Evolutionary conservation across 345 rosid genomes (phyloP), one percentile per base, ranked within the genome.

Genomic region (Durio zibethinus): DNA sequence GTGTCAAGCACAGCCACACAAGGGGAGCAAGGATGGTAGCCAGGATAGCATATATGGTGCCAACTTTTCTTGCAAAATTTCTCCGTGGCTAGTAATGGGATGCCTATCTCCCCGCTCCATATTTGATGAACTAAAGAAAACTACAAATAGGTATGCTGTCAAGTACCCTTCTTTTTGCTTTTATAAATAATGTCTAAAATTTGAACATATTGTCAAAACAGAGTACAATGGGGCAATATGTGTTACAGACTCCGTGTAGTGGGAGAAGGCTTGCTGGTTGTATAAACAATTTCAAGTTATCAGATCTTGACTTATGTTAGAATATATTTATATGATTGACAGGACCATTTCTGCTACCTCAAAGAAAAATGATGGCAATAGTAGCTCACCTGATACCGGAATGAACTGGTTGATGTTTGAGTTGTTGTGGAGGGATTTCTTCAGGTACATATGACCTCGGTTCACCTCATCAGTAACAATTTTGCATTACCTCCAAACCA

Each of bases 341-440:
- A 86, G 89, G 80, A 79, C 77, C n/a, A 45, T 78, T 73, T 65
- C 79, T 74, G 84, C 84, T 42, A 21, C 75, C 57, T 73, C 84
- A n/a, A 72, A 81, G 8, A 76, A 70, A 23, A 83, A 83, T 47
- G 82, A 67, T 45, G 83, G 85, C 47, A 84, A 80, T 43, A 81
- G 80, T 31, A 77, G 87, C 85, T 76, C 89, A 0, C 83, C 86
- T 12, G 89, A 85, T 71, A 80, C 89, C 5, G 94, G 91, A 81
- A 82, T 84, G 76, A 89, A 88, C 88, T 92, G 97, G 97, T 84
- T 92, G 86, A 86, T 88, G 91, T 91, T 84, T 77, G 97, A 94
- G 84, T 85, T 92, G 88, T 56, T 92, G 80, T 94, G 98, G 98
- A 91, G 98, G 91, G 98, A 94, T 90, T 94, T 94, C 89, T 94